Base-by-base conservation (phyloP, 306 rosid species). In the Hippophae rhamnoides region DNA sequence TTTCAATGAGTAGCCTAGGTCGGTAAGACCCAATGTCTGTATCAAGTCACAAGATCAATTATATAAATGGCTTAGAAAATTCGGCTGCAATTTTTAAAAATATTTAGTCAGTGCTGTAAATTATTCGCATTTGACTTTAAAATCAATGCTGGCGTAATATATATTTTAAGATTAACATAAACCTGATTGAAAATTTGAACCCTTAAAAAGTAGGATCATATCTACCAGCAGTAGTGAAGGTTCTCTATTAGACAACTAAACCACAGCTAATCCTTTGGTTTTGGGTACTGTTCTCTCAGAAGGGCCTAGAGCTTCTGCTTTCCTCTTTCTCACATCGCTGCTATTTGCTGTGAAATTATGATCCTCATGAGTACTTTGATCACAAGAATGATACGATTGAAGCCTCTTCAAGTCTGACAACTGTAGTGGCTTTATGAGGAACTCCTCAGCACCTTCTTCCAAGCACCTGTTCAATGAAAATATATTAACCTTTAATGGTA, bases 381-480 rank as follows among this genome's bases (percentile, higher is more conserved):
- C 44, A 40, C 57, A 43, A 57, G 72, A 75, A 49, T 58, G 71
- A 6, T 76, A 76, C 6, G 82, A 80, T 45, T 78, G 87, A 52
- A 92, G 95, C 74, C 87, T 92, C 78, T 92, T 68, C 63, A 92
- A 57, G 70, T 92, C 98, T 8, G 96, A 81, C 50, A 76, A 50
- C 69, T 85, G 89, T 47, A 92, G 79, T 62, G 98, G 98, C 72
- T 92, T 92, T 78, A 92, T 44, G 43, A 92, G 93, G 65, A 92
- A 92, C 67, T 92, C 92, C 53, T 87, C 95, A 6, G 96, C 98
- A 9, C 98, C 98, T 80, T 52, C 98, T 67, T 87, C 93, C 70
- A 92, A 63, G 72, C 98, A 92, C 95, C 98, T 92, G 70, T 66
- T 18, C 23, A 1, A 18, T 18, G 23, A 18, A 18, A 18, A 18